Evolutionary conservation across 2,329 filamentous ascomycete genomes (phyloP), one percentile per base, ranked within the genome.

Genomic region (Alternaria novae-zelandiae): DNA sequence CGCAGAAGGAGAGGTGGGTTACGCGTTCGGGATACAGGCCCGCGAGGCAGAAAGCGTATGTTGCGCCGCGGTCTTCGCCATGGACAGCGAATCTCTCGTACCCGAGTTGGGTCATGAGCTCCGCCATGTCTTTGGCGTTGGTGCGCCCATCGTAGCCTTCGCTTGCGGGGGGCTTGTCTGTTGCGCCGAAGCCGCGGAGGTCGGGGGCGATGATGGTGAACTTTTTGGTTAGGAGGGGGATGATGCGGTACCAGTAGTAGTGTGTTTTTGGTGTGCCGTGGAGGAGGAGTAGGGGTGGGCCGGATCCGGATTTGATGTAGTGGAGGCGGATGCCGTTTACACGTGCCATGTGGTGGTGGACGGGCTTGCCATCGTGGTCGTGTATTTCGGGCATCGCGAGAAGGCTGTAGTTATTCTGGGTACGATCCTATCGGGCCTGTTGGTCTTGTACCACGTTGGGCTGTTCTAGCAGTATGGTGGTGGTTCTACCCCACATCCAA

Each of bases 81-180:
- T 96, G 61, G 89, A 91, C 71, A 87, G 91, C 47, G 90, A 94
- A 79, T 90, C 94, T 80, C 92, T 90, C 76, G 86, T 96, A 66
- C 91, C 92, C 62, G 2, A 69, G 65, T 23, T 65, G 61, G 6
- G 53, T 43, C 70, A 80, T 80, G 49, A 80, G 63, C 7, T 78
- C 73, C 8, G 69, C 72, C 46, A 80, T 74, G 64, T 80, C 78
- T 6, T 75, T 69, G 4, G 76, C 78, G 28, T 79, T 78, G 41
- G 75, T 76, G 17, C 73, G 74, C 21, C 73, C 78, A 60, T 80
- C 77, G 65, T 82, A 81, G 46, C 79, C 78, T 5, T 77, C 77
- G 30, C 59, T 67, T 5, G 77, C 74, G 1, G 79, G 79, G 0
- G 79, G 78, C 57, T 81, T 81, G 69, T 81, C 79, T 1, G 78